Percentiles rank a stretch among this genome's conserved stretches.
Evolutionary conservation across 805 yeast species (phyloP).

Genomic region (Nakazawaea ambrosiae): DNA sequence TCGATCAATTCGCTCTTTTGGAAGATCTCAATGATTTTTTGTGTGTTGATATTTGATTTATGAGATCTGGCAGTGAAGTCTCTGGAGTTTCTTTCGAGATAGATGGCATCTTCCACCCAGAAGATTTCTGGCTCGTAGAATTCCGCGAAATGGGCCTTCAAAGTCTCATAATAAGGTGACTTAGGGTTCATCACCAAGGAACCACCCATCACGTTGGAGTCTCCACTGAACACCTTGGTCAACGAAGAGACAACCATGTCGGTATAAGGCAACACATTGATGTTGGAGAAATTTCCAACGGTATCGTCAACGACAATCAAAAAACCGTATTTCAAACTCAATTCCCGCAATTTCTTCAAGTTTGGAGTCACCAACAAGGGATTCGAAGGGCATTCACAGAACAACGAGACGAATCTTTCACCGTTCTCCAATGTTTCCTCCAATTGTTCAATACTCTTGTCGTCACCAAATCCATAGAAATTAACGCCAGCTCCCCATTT

Average conservation of each 20-base stretch:
- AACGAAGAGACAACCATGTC: conserved; percentile 84
- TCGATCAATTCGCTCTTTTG: conserved; percentile 45
- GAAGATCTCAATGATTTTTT: conserved; percentile 47
- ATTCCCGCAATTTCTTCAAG: conserved; percentile 50
- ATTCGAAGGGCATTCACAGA: conserved; percentile 92
- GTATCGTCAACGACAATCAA: conserved; percentile 90
- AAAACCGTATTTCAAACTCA: conserved; percentile 67
- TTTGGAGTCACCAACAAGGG: conserved; percentile 88
- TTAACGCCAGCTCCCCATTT: conserved; percentile 91
- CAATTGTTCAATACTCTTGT: conserved; percentile 54
- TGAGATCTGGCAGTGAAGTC: conserved; percentile 67
- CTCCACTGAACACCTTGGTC: conserved; percentile 91
- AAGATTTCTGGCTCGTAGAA: conserved; percentile 65
- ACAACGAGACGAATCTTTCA: conserved; percentile 64
- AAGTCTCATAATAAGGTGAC: conserved; percentile 38
- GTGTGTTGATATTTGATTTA: conserved; percentile 50
- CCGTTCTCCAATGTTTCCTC: conserved; percentile 57
- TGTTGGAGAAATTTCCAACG: conserved; percentile 82
- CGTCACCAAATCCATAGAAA: conserved; percentile 82
- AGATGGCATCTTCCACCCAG: conserved; percentile 94
- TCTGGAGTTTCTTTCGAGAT: conserved; percentile 86
- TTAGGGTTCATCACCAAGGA: conserved; percentile 71
- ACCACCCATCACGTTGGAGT: conserved; percentile 94
- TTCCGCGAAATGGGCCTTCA: conserved; percentile 43
- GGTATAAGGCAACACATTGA: conserved; percentile 73